Base-by-base conservation (phyloP, 352 stramenopile species). In the Achlya hypogyna region DNA sequence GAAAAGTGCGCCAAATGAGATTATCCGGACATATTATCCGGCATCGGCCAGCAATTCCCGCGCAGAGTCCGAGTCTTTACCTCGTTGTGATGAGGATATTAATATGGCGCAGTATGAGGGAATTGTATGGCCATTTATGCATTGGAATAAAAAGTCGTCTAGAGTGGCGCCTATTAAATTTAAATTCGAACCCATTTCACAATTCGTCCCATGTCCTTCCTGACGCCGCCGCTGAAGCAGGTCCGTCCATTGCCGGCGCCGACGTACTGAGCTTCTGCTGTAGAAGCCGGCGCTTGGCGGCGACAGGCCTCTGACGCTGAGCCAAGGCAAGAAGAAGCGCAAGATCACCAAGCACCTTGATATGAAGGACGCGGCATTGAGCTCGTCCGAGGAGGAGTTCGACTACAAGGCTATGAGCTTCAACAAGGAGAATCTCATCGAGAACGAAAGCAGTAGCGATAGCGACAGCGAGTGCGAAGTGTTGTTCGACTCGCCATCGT, bases 381-480 rank as follows among this genome's bases (percentile, higher is more conserved):
- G 20, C 53, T n/a, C 35, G n/a, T 65, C 38, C 14, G 42, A 67
- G 51, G 49, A 56, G 25, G 49, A 56, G 31, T 56, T 56, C 25
- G 49, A 38, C 49, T 45, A 45, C 38, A 45, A 45, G 38, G 49
- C 25, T 16, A 38, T 56, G 49, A 56, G 49, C 49, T 38, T 38
- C 25, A 35, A 38, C 31, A 31, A 35, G 31, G 49, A 56, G 31
- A 38, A 34, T 8, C 14, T 22, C 32, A 27, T 45, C 10, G 16
- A 60, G 22, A 38, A 64, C n/a, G 60, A 67, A 9, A 67, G 60
- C 23, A 35, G 22, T 0, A 67, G 60, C 28, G 42, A 49, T 8
- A 67, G 60, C 35, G 60, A 67, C 32, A 67, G 60, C 32, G 60
- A 67, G 49, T 67, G 60, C 25, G 60, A 67, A 35, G 60, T 67